A percentile compares a stretch with the other conserved stretches of the same genome.
Conservation (phyloP, 495 filamentous ascomycete species). For the Choiromyces venosus region DNA sequence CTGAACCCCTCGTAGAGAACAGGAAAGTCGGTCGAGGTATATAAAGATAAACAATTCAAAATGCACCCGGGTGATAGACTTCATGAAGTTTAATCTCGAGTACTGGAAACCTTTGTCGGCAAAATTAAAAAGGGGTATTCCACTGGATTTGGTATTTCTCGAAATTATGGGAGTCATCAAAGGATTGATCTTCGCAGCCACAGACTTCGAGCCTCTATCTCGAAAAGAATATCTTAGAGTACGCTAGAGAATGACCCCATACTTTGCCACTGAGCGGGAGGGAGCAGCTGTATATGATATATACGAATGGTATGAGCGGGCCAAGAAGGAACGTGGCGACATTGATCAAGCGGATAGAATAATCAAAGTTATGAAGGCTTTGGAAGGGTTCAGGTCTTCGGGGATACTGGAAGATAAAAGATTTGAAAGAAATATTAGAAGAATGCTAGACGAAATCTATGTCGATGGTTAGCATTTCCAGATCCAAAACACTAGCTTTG, state of each 20-base stretch:
- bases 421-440: conserved; percentile 27
- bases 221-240: conserved; percentile 41
- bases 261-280: conserved; percentile 42
- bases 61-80: conserved; percentile 43
- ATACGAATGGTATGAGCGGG: conserved; percentile 44
- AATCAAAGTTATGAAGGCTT: neutral
- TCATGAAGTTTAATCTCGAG: conserved; percentile 42
- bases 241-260: conserved; percentile 42
- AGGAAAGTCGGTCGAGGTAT: conserved; percentile 11
- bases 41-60: neutral
- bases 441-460: conserved; percentile 46
- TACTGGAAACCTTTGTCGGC: conserved; percentile 46
- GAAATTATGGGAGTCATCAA: too few relatives aligned
- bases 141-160: too few relatives aligned
- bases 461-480: conserved; percentile 42
- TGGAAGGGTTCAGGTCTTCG: too few relatives aligned
- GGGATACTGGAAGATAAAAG: conserved; percentile 3
- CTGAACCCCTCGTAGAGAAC: conserved; percentile 15
- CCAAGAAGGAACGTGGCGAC: conserved; percentile 41
- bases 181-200: too few relatives aligned
- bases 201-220: too few relatives aligned
- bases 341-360: conserved; percentile 46
- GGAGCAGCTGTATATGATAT: conserved; percentile 42
- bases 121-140: too few relatives aligned
- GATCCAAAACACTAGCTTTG: neutral